These are phyloP conservation scores for Geotrichum candidum DNA, from an alignment of 1,139 yeast genomes.

Conservation along the genomic window DNA sequence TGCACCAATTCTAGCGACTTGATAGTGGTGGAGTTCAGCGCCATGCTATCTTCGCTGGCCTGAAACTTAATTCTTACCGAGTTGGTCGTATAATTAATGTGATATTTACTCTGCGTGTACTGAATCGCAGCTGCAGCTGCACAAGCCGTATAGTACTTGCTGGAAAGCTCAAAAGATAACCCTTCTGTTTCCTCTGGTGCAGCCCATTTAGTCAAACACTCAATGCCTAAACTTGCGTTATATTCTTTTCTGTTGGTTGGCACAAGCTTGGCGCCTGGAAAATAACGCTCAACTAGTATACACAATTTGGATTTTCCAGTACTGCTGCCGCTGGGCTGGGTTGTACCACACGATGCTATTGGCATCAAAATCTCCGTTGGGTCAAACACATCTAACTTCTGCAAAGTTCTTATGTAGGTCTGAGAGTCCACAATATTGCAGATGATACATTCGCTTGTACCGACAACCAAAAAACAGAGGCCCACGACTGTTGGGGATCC, in stretches of 20 bases:
- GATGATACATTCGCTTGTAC: conserved; percentile 30
- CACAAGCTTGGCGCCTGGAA: conserved; percentile 28
- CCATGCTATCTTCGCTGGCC: conserved; percentile 40
- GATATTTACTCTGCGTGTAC: conserved; percentile 22
- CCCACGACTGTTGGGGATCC: conserved; percentile 37
- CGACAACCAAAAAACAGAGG: conserved; percentile 35
- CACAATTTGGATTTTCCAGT: conserved; percentile 36
- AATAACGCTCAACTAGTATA: conserved; percentile 36
- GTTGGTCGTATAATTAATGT: conserved; percentile 25
- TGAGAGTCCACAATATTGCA: conserved; percentile 42
- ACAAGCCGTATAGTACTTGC: conserved; percentile 29
- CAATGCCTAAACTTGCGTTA: conserved; percentile 28
- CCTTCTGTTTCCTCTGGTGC: conserved; percentile 24
- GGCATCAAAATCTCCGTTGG: conserved; percentile 40
- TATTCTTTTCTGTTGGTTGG: conserved; percentile 26
- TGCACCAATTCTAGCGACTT: conserved; percentile 38
- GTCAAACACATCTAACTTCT: conserved; percentile 37
- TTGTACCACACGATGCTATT: conserved; percentile 20
- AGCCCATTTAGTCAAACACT: conserved; percentile 23
- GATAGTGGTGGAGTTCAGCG: conserved; percentile 39
- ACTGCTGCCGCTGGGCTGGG: not conserved
- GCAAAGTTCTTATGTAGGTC: conserved; percentile 43
- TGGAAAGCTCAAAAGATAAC: conserved; percentile 22
- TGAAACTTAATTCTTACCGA: conserved; percentile 37
- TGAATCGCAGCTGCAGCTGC: conserved; percentile 38